These are phyloP conservation scores for Salix viminalis DNA, from an alignment of 345 rosid species.

Conservation along the genomic window DNA sequence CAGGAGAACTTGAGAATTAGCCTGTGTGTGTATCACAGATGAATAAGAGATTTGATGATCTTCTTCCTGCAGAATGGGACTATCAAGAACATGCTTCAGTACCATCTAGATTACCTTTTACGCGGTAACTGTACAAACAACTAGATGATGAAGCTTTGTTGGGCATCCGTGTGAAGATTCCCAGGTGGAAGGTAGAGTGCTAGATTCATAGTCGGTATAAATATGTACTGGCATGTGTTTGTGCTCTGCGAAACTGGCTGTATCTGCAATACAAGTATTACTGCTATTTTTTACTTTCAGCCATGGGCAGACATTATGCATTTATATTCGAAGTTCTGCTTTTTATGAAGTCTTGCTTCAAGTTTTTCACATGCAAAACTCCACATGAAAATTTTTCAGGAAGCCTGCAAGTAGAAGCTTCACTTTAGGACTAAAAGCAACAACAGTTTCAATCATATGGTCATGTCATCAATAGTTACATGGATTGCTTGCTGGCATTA, in stretches of 20 bases:
- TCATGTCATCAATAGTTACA: too few relatives aligned
- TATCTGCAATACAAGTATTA: not conserved
- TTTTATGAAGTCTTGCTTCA: not conserved
- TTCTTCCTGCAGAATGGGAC: not conserved
- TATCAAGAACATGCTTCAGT: not conserved
- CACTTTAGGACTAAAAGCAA: not conserved
- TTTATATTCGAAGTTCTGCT: not conserved
- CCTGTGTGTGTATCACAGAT: not conserved
- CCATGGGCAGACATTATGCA: not conserved
- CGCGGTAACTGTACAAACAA: not conserved
- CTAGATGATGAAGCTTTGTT: not conserved
- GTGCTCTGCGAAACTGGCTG: not conserved
- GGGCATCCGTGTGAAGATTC: not conserved
- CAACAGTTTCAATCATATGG: not conserved
- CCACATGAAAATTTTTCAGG: not conserved
- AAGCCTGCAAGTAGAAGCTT: not conserved
- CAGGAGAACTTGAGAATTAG: conserved; percentile 18
- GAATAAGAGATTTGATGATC: not conserved
- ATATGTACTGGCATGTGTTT: not conserved
- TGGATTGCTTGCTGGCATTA: not conserved
- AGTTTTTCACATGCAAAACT: not conserved
- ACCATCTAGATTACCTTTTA: not conserved
- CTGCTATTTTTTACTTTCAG: not conserved
- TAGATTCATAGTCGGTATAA: not conserved
- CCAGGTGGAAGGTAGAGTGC: not conserved